phyloP scores from a whole-genome alignment of 306 rosid genomes.

The Fragaria nilgerrensis region DNA sequence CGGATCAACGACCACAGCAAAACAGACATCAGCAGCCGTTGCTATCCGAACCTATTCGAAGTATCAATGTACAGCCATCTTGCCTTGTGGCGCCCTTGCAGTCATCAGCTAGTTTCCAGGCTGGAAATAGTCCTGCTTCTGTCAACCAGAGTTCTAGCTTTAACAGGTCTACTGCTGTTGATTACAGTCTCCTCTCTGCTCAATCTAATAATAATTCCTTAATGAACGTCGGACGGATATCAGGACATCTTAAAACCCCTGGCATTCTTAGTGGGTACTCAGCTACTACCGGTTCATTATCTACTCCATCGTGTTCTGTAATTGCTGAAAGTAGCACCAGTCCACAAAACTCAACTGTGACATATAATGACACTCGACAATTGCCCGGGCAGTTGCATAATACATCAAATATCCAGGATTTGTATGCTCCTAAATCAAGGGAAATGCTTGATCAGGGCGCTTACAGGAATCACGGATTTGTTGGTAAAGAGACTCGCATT shows the following conservation, averaged over 20 bases:
- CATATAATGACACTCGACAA: conserved; percentile 38
- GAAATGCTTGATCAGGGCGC: conserved; percentile 39
- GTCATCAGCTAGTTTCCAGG: conserved; percentile 42
- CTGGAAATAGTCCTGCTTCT: conserved; percentile 40
- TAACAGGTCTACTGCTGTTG: conserved; percentile 38
- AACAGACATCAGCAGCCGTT: conserved; percentile 35
- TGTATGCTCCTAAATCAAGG: conserved; percentile 32
- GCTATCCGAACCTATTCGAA: conserved; percentile 41
- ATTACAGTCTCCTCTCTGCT: conserved; percentile 46
- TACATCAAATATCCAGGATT: conserved; percentile 25
- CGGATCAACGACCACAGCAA: conserved; percentile 29
- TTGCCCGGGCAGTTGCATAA: conserved; percentile 24
- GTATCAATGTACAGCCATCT: conserved; percentile 58
- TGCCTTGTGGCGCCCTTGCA: conserved; percentile 57
- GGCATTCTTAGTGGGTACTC: conserved; percentile 36
- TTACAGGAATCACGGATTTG: conserved; percentile 46
- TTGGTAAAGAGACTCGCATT: conserved; percentile 41
- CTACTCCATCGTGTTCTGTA: conserved; percentile 37
- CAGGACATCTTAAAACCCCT: conserved; percentile 34
- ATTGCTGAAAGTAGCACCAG: conserved; percentile 27
- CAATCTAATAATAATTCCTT: conserved; percentile 44
- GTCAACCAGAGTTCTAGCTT: conserved; percentile 44
- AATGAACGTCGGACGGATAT: conserved; percentile 31
- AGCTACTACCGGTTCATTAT: conserved; percentile 30
- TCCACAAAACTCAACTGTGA: conserved; percentile 32